phyloP scores from a whole-genome alignment of 805 yeast species.

The Grigorovia yakushimaensis region DNA sequence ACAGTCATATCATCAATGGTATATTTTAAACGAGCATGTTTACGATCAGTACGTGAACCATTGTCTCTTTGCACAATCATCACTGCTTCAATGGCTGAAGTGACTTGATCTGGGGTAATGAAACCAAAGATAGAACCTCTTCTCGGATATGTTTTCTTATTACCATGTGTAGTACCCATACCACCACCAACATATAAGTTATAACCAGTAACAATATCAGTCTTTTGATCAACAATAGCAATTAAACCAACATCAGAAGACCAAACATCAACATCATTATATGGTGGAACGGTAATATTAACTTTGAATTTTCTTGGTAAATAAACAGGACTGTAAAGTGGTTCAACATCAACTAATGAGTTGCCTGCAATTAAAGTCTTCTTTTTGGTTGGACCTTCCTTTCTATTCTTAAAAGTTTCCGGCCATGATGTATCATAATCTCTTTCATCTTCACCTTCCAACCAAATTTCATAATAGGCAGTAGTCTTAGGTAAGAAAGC shows the following conservation, averaged over 20 bases:
- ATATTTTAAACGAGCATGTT: constrained; percentile 95
- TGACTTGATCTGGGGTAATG: constrained; percentile 55
- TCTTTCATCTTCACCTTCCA: constrained; percentile 69
- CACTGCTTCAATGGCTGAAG: constrained; percentile 76
- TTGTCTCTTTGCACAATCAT: constrained; percentile 90
- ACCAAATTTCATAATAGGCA: constrained; percentile 96
- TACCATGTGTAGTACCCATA: constrained; percentile 97
- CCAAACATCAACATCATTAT: constrained; percentile 92
- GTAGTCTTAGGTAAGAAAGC: constrained; percentile 83
- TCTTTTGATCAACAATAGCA: constrained; percentile 63
- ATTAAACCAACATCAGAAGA: constrained; percentile 91
- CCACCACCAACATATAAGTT: constrained; percentile 95
- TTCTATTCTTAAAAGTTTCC: constrained; percentile 52
- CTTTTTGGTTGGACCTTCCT: constrained; percentile 69
- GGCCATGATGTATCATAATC: constrained; percentile 58
- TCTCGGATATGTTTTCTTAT: constrained; percentile 92
- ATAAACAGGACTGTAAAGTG: constrained; percentile 76
- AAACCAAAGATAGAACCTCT: constrained; percentile 84
- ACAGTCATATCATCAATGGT: constrained; percentile 92
- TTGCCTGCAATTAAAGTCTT: constrained; percentile 82
- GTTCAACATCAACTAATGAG: constrained; percentile 74
- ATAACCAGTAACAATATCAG: constrained; percentile 61
- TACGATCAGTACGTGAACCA: constrained; percentile 94
- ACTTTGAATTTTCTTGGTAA: constrained; percentile 93
- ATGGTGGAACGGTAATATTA: constrained; percentile 92